Evolutionary conservation across 176 grass and related monocot species (phyloP), one percentile per base, ranked within the genome.

Genomic region (Ensete glaucum): DNA sequence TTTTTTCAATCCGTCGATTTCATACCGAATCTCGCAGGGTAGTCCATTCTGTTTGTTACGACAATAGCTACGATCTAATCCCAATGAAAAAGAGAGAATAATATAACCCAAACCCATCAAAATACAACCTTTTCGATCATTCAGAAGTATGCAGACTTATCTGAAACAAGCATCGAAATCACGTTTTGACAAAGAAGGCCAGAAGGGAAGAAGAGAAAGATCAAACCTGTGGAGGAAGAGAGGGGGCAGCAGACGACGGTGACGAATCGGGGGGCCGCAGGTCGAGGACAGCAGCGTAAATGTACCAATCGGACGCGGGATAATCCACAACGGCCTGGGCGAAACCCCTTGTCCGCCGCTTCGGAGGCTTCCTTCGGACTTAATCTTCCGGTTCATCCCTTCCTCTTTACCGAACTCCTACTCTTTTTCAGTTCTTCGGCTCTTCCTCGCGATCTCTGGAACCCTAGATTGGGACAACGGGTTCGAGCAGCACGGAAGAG

Each of bases 281-380:
- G 2, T 79, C 71, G 9, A 84, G 17, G 22, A 87, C 72, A 19
- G 81, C 64, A 9, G 81, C 85, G 25, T 83, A 87, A 80, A 87
- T 82, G 76, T 87, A 87, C 10, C 51, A 71, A 76, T 87, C 71
- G 1, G 85, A 78, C 1, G 73, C 62, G 14, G 82, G 80, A 50
- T 87, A 82, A 26, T 76, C 70, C 8, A 71, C 69, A 9, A 79
- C 76, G 7, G 71, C 60, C 73, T 76, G 79, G 14, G n/a, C 76
- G 53, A 82, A 76, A 23, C 75, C 81, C 1, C 77, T 62, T 15
- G 43, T 78, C 11, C 24, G 71, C 63, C 64, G 76, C 55, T 76
- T 87, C 19, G 51, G 19, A 15, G 66, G 81, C 80, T 70, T 82
- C 79, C 77, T 79, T 53, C 80, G 72, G 14, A 43, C 24, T 55